phyloP scores from a whole-genome alignment of 306 rosid species.

The Crotalaria pallida region DNA sequence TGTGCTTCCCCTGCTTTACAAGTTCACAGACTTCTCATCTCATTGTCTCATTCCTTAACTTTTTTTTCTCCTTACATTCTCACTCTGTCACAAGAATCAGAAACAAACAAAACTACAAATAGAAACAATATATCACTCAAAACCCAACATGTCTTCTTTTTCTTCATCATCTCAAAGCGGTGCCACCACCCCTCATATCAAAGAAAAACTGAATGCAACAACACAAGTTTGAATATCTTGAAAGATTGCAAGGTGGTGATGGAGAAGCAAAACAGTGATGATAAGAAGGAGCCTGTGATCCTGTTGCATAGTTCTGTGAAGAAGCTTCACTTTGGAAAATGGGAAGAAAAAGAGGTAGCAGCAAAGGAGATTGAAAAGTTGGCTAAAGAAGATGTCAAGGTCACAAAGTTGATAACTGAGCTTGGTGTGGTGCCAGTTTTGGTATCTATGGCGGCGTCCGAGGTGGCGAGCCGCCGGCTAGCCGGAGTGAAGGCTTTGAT shows the following conservation, averaged over 20 bases:
- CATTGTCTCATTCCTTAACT: neutral
- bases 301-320: slow-evolving; percentile 57
- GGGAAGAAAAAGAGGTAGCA: slow-evolving; percentile 69
- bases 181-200: neutral
- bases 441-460: slow-evolving; percentile 55
- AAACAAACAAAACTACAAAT: neutral
- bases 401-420: slow-evolving; percentile 46
- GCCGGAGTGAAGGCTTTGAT: slow-evolving; percentile 40
- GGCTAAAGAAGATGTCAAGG: slow-evolving; percentile 44
- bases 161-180: slow-evolving; percentile 30
- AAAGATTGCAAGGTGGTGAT: neutral
- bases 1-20: slow-evolving; percentile 25
- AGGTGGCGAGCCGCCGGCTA: slow-evolving; percentile 23
- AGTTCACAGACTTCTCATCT: neutral
- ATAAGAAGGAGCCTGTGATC: slow-evolving; percentile 18
- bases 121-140: slow-evolving; percentile 6
- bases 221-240: neutral
- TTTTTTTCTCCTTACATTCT: neutral
- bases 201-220: neutral
- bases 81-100: neutral
- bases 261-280: slow-evolving; percentile 16
- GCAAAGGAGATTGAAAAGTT: slow-evolving; percentile 45
- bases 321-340: slow-evolving; percentile 68
- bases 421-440: slow-evolving; percentile 60
- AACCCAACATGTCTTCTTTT: slow-evolving; percentile 31